Conservation (phyloP, 2,329 filamentous ascomycete genomes). For the Diaporthe aspalathi region DNA sequence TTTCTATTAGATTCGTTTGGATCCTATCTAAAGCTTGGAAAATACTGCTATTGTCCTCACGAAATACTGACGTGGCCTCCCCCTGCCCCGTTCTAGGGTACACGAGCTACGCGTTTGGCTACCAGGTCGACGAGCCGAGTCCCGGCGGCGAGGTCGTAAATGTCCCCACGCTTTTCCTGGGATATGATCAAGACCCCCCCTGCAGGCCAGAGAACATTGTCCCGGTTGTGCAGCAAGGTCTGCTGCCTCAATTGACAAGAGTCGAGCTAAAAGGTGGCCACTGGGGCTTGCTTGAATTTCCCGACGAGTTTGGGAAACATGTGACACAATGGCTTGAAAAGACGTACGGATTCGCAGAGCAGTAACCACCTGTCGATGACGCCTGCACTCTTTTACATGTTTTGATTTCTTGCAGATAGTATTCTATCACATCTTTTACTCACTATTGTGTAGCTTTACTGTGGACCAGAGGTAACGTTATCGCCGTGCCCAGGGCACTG, state of each 20-base stretch:
- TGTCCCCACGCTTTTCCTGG: conserved; percentile 46
- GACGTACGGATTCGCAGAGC: background rate
- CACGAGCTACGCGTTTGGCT: conserved; percentile 38
- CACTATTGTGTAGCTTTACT: too few species aligned
- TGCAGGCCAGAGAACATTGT: conserved; percentile 43
- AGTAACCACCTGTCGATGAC: too few species aligned
- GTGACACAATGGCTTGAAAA: conserved; percentile 28
- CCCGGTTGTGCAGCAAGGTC: conserved; percentile 40
- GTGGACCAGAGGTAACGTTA: too few species aligned
- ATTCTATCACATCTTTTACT: too few species aligned
- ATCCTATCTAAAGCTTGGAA: too few species aligned
- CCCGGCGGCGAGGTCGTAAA: conserved; percentile 40
- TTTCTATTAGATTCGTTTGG: too few species aligned
- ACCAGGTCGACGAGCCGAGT: conserved; percentile 43
- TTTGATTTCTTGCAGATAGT: too few species aligned
- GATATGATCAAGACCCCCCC: conserved; percentile 45
- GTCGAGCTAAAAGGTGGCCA: conserved; percentile 45
- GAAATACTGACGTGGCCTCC: background rate
- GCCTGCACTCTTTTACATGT: too few species aligned
- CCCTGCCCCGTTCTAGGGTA: conserved; percentile 39
- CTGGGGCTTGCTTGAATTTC: conserved; percentile 47
- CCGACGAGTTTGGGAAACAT: conserved; percentile 42
- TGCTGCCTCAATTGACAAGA: conserved; percentile 45
- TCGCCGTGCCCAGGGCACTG: too few species aligned
- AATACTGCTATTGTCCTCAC: too few species aligned